These are phyloP conservation scores for Diospyros lotus DNA, from an alignment of 148 eudicot genomes.

Conservation along the genomic window DNA sequence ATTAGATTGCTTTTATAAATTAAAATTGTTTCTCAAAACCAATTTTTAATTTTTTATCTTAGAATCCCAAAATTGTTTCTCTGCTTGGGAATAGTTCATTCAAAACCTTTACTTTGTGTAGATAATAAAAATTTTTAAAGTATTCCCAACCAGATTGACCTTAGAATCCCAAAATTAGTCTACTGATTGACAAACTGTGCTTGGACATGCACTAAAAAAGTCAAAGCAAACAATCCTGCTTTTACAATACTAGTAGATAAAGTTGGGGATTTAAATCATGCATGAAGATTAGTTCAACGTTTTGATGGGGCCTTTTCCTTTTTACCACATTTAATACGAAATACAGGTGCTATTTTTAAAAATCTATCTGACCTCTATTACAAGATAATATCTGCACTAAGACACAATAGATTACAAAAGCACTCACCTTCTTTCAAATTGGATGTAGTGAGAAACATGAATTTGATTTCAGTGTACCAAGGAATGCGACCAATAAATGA, in stretches of 20 bases:
- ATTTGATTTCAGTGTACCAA: background rate
- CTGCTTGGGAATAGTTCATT: no score
- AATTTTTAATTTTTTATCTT: no score
- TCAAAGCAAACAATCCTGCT: no score
- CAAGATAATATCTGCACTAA: background rate
- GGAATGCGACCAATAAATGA: background rate
- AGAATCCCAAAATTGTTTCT: no score
- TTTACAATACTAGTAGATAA: background rate
- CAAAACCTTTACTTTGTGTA: no score
- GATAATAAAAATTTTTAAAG: no score
- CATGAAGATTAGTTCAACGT: background rate
- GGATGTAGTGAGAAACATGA: conserved; percentile 9
- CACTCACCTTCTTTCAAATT: background rate
- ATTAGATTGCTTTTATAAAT: no score
- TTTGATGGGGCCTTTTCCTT: background rate
- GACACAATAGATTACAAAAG: background rate
- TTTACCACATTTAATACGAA: background rate
- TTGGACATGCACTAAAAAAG: no score
- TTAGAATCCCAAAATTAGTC: no score
- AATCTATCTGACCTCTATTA: background rate
- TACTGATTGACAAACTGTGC: no score
- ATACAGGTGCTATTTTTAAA: background rate
- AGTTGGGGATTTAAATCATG: background rate
- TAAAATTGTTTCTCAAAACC: no score
- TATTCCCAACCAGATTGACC: no score